These are phyloP conservation scores for Fusarium hostae DNA, from an alignment of 2,329 filamentous ascomycete species.

Conservation along the genomic window DNA sequence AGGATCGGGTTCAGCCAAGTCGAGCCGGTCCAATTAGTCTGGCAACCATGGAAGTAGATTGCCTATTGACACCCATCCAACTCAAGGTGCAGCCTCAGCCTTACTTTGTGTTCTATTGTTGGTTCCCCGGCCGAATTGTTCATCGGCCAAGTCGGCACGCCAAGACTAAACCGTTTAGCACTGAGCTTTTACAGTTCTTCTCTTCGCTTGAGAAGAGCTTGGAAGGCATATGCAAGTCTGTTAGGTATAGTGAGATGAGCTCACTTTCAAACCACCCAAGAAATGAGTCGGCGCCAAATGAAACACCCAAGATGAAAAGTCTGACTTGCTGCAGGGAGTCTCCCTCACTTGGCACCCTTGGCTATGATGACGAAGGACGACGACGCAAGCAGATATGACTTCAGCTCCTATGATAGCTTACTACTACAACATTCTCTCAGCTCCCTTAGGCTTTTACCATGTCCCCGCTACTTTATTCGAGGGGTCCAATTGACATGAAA, in stretches of 20 bases:
- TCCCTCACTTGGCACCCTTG: neutral
- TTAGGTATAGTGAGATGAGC: neutral
- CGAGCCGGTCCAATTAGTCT: conserved; percentile 7
- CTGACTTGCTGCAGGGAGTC: neutral
- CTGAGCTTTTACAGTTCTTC: neutral
- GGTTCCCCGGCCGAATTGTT: neutral
- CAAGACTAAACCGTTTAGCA: neutral
- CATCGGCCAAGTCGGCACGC: neutral
- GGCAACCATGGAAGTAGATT: neutral
- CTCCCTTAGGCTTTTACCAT: neutral
- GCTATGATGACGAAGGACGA: neutral
- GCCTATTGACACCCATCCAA: conserved; percentile 1
- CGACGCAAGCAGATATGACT: neutral
- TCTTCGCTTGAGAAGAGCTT: neutral
- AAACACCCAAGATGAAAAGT: neutral
- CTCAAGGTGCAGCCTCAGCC: neutral
- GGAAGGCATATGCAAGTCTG: neutral
- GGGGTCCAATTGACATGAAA: conserved; percentile 2
- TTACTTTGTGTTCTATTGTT: neutral
- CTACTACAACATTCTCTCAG: neutral
- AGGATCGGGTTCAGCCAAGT: conserved; percentile 30
- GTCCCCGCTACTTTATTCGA: neutral
- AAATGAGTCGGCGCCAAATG: neutral
- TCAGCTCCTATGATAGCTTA: conserved; percentile 8
- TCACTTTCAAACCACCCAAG: neutral